Conservation (phyloP, 176 grass and related monocot genomes). For the Zizania latifolia region DNA sequence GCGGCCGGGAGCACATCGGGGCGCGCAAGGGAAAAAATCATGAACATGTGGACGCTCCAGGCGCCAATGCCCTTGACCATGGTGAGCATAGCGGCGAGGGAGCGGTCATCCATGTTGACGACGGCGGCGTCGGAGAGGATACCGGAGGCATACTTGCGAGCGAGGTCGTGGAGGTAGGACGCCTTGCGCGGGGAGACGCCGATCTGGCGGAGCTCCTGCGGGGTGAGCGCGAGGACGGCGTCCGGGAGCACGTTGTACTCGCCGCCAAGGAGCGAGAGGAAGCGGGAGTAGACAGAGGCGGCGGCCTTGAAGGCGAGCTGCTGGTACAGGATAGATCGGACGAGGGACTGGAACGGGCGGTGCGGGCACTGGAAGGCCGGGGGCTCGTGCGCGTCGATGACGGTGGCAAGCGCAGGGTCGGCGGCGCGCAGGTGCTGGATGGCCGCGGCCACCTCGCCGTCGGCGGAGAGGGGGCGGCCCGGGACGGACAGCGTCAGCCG, state of each 20-base stretch:
- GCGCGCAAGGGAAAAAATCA: constrained; percentile 91
- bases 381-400: constrained; percentile 72
- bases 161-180: constrained; percentile 86
- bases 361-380: constrained; percentile 81
- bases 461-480: constrained; percentile 56
- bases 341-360: constrained; percentile 84
- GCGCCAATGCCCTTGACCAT: constrained; percentile 96
- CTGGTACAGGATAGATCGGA: constrained; percentile 89
- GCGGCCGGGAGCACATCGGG: constrained; percentile 85
- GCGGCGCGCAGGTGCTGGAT: constrained; percentile 57
- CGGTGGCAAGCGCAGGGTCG: constrained; percentile 48
- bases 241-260: constrained; percentile 68
- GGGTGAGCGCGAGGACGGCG: constrained; percentile 68
- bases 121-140: constrained; percentile 77
- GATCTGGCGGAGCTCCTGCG: constrained; percentile 90
- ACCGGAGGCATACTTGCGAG: constrained; percentile 67
- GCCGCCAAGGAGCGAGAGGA: constrained; percentile 68
- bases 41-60: constrained; percentile 99
- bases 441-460: constrained; percentile 56
- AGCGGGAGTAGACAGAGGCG: constrained; percentile 72
- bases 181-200: constrained; percentile 88
- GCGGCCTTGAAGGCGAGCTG: constrained; percentile 94
- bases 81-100: constrained; percentile 89
- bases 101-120: constrained; percentile 85
- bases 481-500: constrained; percentile 26